Base-by-base conservation (phyloP, 2,329 filamentous ascomycete genomes). In the Sarocladiaceae sp. region DNA sequence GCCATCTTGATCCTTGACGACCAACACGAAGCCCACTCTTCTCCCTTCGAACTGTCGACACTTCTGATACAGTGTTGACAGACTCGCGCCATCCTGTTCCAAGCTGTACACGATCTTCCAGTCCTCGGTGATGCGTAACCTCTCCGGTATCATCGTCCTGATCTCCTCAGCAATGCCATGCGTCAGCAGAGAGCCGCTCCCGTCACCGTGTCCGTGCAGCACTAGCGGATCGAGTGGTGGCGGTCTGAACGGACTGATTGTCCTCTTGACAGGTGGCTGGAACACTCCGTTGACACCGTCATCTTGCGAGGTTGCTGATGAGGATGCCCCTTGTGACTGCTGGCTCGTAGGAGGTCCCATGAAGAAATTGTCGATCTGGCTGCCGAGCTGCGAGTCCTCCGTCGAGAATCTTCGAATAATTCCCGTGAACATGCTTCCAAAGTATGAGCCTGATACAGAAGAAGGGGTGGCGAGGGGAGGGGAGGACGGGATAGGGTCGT, bases 41-140 rank as follows among this genome's bases (percentile, higher is more conserved):
- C 79, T 71, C 11, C 80, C 75, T 35, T 77, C 69, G 56, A 82
- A 85, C 13, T 74, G 69, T 35, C 83, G 80, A 56, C 83, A 88
- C 53, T 85, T 82, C 53, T 88, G 77, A 60, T 97, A 98, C 23
- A 98, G 68, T 0, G 93, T 97, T 9, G 78, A 76, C 27, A 98
- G 67, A 51, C 88, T 93, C 43, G 90, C 88, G 11, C 93, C 93
- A 62, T 98, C 83, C 64, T 94, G 85, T 57, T 95, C 90, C 27
- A 98, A 72, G 52, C 88, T 94, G 66, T 97, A 98, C 29, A 84
- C 76, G 42, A 97, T 68, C 44, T 74, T 76, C 93, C 93, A 98
- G 49, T 84, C 80, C 53, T 96, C 90, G 48, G 84, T 79, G 34
- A 98, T 80, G 63, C 95, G 88, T 48, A 97, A 67, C 40, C 93